A percentile compares a stretch with the other conserved stretches of the same genome.
Evolutionary conservation across 1,139 yeast genomes (phyloP).

Genomic region (Suhomyces coccinellae): DNA sequence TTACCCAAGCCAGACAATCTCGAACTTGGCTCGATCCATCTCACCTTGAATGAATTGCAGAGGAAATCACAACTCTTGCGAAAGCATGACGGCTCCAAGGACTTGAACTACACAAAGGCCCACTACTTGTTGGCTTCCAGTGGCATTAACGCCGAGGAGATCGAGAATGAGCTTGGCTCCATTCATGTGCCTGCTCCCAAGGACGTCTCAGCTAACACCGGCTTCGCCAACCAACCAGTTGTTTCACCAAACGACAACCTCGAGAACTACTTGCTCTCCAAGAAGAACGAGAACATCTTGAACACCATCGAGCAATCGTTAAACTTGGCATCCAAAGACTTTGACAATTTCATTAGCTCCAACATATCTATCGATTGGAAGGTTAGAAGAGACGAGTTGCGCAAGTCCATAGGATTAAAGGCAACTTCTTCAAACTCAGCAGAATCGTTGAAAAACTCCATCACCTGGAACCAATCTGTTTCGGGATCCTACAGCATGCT

Average conservation of each 20-base stretch:
- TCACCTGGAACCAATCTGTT: conserved; percentile 40
- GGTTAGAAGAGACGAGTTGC: conserved; percentile 67
- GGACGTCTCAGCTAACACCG: conserved; percentile 18
- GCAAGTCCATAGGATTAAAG: conserved; percentile 59
- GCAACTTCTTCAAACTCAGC: conserved; percentile 12
- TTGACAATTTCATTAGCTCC: conserved; percentile 72
- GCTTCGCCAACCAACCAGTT: not conserved
- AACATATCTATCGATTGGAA: conserved; percentile 85
- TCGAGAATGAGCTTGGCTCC: conserved; percentile 62
- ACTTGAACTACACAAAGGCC: conserved; percentile 71
- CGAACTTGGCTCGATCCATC: conserved; percentile 70
- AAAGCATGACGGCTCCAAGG: conserved; percentile 36
- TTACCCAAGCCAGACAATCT: conserved; percentile 61
- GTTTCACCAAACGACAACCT: conserved; percentile 24
- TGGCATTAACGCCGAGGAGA: conserved; percentile 86
- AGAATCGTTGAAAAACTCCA: conserved; percentile 22
- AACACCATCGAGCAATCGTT: conserved; percentile 83
- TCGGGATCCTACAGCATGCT: conserved; percentile 38
- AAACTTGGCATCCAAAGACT: conserved; percentile 73
- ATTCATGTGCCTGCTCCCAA: conserved; percentile 28
- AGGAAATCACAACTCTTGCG: conserved; percentile 66
- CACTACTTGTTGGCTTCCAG: conserved; percentile 88
- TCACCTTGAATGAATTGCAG: conserved; percentile 76
- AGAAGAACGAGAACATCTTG: conserved; percentile 80
- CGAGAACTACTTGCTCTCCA: conserved; percentile 60